Evolutionary conservation across 371 early-diverging fungal species (phyloP).

Genomic region (Mucor lusitanicus): DNA sequence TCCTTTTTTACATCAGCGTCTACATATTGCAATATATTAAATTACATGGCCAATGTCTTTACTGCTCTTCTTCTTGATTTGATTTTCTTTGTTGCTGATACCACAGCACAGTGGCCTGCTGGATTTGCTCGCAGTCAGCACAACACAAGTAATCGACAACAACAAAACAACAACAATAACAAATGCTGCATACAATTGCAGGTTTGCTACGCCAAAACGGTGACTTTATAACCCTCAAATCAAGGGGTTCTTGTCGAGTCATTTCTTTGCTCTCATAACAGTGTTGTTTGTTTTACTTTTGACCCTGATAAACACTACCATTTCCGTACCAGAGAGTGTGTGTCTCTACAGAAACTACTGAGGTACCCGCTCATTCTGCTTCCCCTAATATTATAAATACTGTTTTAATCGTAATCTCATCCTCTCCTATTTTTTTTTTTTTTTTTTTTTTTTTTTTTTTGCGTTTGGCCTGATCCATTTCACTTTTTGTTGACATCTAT

Average conservation of each 20-base stretch:
- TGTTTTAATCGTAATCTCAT: background rate
- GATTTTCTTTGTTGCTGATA: background rate
- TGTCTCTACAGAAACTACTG: background rate
- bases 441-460: background rate
- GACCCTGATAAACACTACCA: background rate
- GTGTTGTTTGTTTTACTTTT: background rate
- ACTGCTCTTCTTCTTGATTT: background rate
- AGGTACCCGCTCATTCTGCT: background rate
- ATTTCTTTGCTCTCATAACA: background rate
- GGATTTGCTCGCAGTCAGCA: background rate
- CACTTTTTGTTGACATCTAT: background rate
- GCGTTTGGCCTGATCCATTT: background rate
- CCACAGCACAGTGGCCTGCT: background rate
- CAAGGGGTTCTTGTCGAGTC: background rate
- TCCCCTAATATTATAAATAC: background rate
- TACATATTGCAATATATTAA: background rate
- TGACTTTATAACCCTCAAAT: background rate
- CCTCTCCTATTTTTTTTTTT: constrained; percentile 1
- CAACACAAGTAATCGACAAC: background rate
- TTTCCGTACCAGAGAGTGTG: no score
- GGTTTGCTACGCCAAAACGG: constrained; percentile 1
- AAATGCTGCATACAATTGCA: constrained; percentile 2
- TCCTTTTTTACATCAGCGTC: background rate
- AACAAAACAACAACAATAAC: background rate
- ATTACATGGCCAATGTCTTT: background rate